Evolutionary conservation across 768 basidiomycete genomes (phyloP), one percentile per base, ranked within the genome.

Genomic region (Lactifluus piperatus): DNA sequence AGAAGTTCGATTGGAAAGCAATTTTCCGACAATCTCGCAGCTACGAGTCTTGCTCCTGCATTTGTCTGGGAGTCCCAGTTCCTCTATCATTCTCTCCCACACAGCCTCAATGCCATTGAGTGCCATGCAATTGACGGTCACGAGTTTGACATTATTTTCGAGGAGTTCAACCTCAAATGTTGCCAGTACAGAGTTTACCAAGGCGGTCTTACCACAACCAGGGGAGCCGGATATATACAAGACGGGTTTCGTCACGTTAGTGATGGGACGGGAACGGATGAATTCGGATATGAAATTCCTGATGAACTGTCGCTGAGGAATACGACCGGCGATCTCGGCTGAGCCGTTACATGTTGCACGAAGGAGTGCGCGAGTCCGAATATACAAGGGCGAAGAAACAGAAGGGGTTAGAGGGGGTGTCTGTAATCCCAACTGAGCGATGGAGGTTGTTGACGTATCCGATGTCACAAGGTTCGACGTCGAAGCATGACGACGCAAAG

Each of bases 191-290:
- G 83, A 75, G 65, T 86, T 85, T 27, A 93, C 81, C 4, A 95
- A 75, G 0, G 91, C 92, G 1, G 91, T 94, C 74, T 95, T 94
- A 20, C 92, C 92, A 3, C 91, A 92, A 1, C 94, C 95, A 4
- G 94, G 93, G 1, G 91, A 83, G 9, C 95, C 95, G 9, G 94
- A 94, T 53, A 97, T 85, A 71, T 94, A 97, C 58, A 95, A 76
- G 44, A 81, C 78, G 10, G 81, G 75, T 27, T 72, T 67, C 24
- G 61, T 44, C 54, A 4, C 60, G 59, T 26, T 65, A 66, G 20
- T 67, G 67, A 46, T 70, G 20, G 44, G 47, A 1, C 39, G 57
- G 20, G 67, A 71, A 29, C 71, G 69, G 24, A 82, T 67, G 67
- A 87, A 85, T 5, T 78, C 74, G 22, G 72, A 67, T 64, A 91